Base-by-base conservation (phyloP, 495 filamentous ascomycete species). In the Baudoinia panamericana region DNA sequence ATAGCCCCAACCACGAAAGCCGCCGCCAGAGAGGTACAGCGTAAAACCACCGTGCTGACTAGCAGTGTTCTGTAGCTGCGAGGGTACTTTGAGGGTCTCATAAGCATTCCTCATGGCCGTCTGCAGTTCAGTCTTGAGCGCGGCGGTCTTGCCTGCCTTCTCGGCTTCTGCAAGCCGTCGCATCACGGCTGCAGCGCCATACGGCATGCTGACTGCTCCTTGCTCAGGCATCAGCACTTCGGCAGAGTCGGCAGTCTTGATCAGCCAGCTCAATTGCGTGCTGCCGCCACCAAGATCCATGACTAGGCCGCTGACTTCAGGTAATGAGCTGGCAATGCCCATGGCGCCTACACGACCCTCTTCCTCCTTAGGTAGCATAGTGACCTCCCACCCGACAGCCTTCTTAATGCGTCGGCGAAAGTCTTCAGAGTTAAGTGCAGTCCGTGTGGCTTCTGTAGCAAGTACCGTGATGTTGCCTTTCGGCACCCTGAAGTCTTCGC, bases 241-340 rank as follows among this genome's bases (percentile, higher is more conserved):
- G 4, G 10, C 31, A 21, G 5, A 4, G 5, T 71, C 74, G 1
- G 62, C 46, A 11, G 63, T 55, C 0, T 78, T 74, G 34, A 76
- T 64, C 54, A 93, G 68, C 70, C 84, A 93, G 5, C 82, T 84
- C 63, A 94, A 76, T 61, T 95, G 87, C 38, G 84, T 82, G 50
- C 84, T 92, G 1, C 87, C 87, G 2, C 87, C 87, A 2, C 87
- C 87, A 0, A 95, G 70, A 55, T 95, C 87, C 59, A 95, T 80
- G 16, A 88, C 80, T 16, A 95, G 60, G 0, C 84, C 80, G 36
- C 67, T 60, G 3, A 84, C 75, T 21, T 69, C 54, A 6, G 63
- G 61, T 37, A 87, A 78, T 9, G 78, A 79, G 46, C 81, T 85
- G 21, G 84, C 76, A 16, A 90, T 77, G 1, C 87, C 87, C 67